phyloP scores from a whole-genome alignment of 768 basidiomycete genomes.

The Suillus sp. region DNA sequence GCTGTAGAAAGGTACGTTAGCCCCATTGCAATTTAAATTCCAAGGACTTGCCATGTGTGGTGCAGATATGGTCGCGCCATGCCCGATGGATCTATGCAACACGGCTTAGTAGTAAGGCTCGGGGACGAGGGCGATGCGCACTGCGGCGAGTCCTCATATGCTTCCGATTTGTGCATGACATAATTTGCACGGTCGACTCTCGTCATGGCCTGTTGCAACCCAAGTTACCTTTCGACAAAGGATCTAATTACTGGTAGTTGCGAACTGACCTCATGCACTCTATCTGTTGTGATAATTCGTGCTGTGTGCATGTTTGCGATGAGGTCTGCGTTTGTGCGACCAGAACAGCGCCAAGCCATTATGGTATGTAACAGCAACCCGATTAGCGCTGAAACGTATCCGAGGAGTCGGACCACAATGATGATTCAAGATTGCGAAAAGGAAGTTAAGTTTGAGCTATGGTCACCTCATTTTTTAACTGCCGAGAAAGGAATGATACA shows the following conservation, averaged over 20 bases:
- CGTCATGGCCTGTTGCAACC: constrained; percentile 58
- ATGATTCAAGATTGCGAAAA: background rate
- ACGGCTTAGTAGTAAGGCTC: background rate
- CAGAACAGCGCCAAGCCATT: constrained; percentile 87
- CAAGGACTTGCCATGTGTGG: constrained; percentile 80
- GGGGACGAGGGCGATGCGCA: constrained; percentile 35
- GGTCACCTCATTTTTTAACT: background rate
- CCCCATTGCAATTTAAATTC: background rate
- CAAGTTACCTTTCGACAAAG: background rate
- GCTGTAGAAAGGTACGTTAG: constrained; percentile 43
- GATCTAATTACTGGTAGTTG: background rate
- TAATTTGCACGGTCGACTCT: constrained; percentile 72
- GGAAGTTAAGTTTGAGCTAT: background rate
- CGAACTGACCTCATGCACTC: constrained; percentile 54
- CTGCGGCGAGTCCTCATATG: constrained; percentile 83
- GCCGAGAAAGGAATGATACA: background rate
- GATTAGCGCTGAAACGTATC: background rate
- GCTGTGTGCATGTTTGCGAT: constrained; percentile 61
- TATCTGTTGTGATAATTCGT: constrained; percentile 57
- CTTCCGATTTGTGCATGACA: constrained; percentile 48
- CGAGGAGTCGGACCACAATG: background rate
- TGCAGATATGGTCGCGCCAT: constrained; percentile 91
- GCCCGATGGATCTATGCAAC: constrained; percentile 64
- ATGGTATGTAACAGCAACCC: background rate
- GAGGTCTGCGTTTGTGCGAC: constrained; percentile 70